Conservation (phyloP, 1,284 basidiomycete genomes). For the Ceratorhiza oryzae-sativae region DNA sequence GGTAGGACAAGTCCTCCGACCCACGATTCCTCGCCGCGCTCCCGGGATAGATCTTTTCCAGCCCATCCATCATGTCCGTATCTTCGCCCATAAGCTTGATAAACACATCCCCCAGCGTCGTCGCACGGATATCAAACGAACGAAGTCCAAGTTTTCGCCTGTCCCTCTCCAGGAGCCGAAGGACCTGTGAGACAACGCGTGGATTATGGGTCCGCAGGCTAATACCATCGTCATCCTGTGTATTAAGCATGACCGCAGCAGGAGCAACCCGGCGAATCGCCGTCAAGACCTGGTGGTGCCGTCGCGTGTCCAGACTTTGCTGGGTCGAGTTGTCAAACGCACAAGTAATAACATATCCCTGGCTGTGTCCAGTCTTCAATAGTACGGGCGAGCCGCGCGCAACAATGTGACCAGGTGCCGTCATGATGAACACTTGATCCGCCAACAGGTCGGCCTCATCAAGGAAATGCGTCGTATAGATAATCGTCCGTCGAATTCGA, state of each 20-base stretch:
- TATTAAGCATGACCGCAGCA: slow-evolving; percentile 20
- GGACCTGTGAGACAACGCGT: slow-evolving; percentile 60
- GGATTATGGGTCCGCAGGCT: slow-evolving; percentile 30
- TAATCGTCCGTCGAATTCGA: slow-evolving; percentile 66
- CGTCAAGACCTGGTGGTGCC: slow-evolving; percentile 5
- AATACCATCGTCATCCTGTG: slow-evolving; percentile 29
- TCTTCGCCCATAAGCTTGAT: slow-evolving; percentile 68
- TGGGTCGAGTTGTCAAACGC: slow-evolving; percentile 51
- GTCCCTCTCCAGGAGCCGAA: slow-evolving; percentile 62
- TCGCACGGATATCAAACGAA: slow-evolving; percentile 71
- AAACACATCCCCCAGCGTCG: slow-evolving; percentile 83
- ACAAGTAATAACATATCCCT: slow-evolving; percentile 71
- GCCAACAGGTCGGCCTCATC: slow-evolving; percentile 83
- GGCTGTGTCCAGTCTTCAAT: slow-evolving; percentile 73
- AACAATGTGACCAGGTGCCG: slow-evolving; percentile 75
- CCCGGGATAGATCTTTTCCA: slow-evolving; percentile 18
- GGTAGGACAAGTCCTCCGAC: slow-evolving; percentile 26
- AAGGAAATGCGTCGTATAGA: slow-evolving; percentile 78
- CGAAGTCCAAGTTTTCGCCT: slow-evolving; percentile 53
- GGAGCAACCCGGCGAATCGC: slow-evolving; percentile 15
- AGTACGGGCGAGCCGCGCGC: slow-evolving; percentile 75
- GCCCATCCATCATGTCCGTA: neutral
- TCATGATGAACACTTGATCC: slow-evolving; percentile 76
- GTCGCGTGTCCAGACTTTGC: slow-evolving; percentile 25
- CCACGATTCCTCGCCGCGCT: slow-evolving; percentile 7